Evolutionary conservation across 129 eudicot genomes (phyloP), one percentile per base, ranked within the genome.

Genomic region (Flaveria linearis): DNA sequence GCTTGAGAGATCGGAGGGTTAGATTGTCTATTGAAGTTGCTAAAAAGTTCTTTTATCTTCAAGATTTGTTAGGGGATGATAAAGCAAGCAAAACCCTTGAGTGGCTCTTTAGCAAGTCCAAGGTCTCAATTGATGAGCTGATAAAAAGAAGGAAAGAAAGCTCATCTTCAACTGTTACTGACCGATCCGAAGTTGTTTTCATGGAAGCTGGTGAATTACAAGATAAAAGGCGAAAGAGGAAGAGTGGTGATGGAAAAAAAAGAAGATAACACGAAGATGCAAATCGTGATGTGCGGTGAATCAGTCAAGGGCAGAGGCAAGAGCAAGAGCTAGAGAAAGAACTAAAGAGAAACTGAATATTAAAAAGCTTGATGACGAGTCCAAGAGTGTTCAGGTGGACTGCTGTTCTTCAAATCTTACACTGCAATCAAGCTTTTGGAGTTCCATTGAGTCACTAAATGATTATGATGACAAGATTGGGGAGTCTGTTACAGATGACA

Each of bases 221-320:
- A 47, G 36, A 36, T 13, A 63, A 50, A 72, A 49, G 75, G 50
- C 26, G 20, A 26, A 83, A 74, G 53, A 81, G 16, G 81, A 80
- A 65, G 33, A 14, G 71, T 69, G 72, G 13, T 25, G 69, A 63
- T 16, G 69, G 41, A 25, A 70, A 80, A 65, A 65, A 33, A 61
- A 82, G 73, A 73, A 69, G n/a, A 25, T 43, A 10, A 7, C 73
- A 53, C 25, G 64, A 52, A 71, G 50, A 55, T 25, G 60, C 52
- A 73, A 67, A 52, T 72, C 81, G 60, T 71, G 65, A 50, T 16
- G 60, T 68, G 60, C 61, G 41, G 28, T 61, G 61, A 80, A 73
- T 74, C 89, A 82, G 69, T 77, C 75, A 16, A 91, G 97, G 89
- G 91, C 84, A 55, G 89, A 87, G 83, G 97, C 97, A 13, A 69